Base-by-base conservation (phyloP, 805 yeast genomes). In the Sugiyamaella americana region DNA sequence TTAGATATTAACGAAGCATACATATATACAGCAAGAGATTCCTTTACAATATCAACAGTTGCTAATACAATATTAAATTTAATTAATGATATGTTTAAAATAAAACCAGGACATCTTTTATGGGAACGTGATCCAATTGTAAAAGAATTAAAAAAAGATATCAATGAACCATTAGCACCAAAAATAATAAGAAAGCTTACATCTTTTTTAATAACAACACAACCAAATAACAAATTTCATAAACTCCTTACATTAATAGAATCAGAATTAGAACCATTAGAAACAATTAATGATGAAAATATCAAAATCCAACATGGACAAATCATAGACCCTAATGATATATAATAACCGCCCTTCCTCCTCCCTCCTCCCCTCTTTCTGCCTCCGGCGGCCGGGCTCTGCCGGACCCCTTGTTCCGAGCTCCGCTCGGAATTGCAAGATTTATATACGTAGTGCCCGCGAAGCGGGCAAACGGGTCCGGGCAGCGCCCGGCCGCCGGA, bases 1-100 rank as follows among this genome's bases (percentile, higher is more conserved):
- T 59, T 79, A 13, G 71, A 71, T 16, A 70, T 73, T 11, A 70
- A 73, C 53, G 87, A 81, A 55, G 56, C 67, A 4, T 81, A 81
- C 56, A 54, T 58, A 16, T 75, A 62, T 48, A 56, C 69, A 1
- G 53, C 51, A 13, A 41, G 54, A 0, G 85, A 80, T 40, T 46
- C 62, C 5, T 52, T 57, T 16, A 16, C 55, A 3, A 49, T 73
- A 1, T 57, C 73, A 20, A 47, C 55, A 44, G 67, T 68, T 2
- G 48, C 56, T 1, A 61, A 62, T 36, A 43, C 46, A 3, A 49
- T 62, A 0, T 41, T 63, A 5, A 62, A 60, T 36, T 17, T 40
- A 2, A 19, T 57, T 4, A 51, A 43, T 44, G 23, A 53, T 24
- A 37, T 51, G 16, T 21, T 58, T 16, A 26, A 45, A 1, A 41